phyloP scores from a whole-genome alignment of 129 eudicot genomes.

The Oenanthe sinensis region DNA sequence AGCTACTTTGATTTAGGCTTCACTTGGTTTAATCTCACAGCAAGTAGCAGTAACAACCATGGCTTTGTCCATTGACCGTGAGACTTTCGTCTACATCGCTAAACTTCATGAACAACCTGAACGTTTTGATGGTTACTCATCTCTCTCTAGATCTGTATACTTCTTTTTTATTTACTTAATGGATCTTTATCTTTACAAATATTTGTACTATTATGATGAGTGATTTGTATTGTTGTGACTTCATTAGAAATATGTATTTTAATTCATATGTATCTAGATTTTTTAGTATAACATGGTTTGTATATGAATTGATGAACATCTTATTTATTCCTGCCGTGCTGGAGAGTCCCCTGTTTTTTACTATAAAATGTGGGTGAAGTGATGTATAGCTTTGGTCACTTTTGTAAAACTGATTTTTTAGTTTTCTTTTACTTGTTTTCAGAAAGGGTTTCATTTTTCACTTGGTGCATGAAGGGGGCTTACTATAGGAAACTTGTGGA shows the following conservation, averaged over 20 bases:
- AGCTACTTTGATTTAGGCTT: too few relatives aligned
- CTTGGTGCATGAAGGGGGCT: constrained; percentile 49
- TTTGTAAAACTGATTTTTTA: not conserved
- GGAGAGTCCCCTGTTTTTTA: constrained; percentile 55
- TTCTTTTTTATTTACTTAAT: not conserved
- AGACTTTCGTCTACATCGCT: constrained; percentile 33
- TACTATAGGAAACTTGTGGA: constrained; percentile 55
- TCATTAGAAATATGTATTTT: not conserved
- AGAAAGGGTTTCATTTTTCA: not conserved
- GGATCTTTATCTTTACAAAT: not conserved
- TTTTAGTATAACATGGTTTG: too few relatives aligned
- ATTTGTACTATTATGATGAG: not conserved
- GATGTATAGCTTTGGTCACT: not conserved
- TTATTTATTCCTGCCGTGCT: constrained; percentile 36
- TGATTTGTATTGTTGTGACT: not conserved
- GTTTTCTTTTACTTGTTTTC: not conserved
- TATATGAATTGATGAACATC: constrained; percentile 35
- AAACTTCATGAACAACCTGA: constrained; percentile 48
- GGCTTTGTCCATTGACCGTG: constrained; percentile 35
- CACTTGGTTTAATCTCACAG: not conserved
- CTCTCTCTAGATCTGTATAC: not conserved
- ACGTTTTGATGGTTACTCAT: constrained; percentile 33
- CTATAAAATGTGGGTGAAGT: constrained; percentile 42
- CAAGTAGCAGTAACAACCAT: constrained; percentile 21
- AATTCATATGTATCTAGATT: too few relatives aligned